A percentile compares a stretch with the other conserved stretches of the same genome.
These are phyloP conservation scores for Schizochytrium sp. DNA, from an alignment of 108 stramenopile genomes.

Conservation along the genomic window DNA sequence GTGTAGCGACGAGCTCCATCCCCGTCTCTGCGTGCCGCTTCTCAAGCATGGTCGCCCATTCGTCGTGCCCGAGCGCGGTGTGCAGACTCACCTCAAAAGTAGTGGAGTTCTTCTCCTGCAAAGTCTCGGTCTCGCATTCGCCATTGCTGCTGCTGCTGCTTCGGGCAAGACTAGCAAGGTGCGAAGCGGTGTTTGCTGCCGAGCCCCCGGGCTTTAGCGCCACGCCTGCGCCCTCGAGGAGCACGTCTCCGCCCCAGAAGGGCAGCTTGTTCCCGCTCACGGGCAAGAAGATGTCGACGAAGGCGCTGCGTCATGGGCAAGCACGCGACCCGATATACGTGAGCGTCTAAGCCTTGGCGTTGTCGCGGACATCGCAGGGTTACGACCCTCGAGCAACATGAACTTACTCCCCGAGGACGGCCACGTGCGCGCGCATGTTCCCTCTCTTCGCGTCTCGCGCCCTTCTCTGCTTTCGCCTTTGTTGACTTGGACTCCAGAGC, in stretches of 20 bases:
- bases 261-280: background rate
- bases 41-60: background rate
- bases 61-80: background rate
- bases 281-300: background rate
- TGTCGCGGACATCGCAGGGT: no score
- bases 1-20: background rate
- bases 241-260: constrained; percentile 2
- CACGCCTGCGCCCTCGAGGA: background rate
- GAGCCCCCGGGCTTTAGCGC: background rate
- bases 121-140: background rate
- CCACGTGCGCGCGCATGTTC: background rate
- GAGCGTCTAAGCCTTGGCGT: no score
- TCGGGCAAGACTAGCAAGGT: background rate
- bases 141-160: background rate
- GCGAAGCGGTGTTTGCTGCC: background rate
- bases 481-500: no score
- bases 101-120: background rate
- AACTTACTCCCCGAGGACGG: background rate
- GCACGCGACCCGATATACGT: no score
- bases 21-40: background rate
- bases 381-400: background rate
- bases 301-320: background rate
- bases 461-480: no score
- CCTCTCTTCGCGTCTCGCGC: background rate
- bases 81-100: background rate